Evolutionary conservation across 2,329 filamentous ascomycete species (phyloP), one percentile per base, ranked within the genome.

Genomic region (Capronia americana): DNA sequence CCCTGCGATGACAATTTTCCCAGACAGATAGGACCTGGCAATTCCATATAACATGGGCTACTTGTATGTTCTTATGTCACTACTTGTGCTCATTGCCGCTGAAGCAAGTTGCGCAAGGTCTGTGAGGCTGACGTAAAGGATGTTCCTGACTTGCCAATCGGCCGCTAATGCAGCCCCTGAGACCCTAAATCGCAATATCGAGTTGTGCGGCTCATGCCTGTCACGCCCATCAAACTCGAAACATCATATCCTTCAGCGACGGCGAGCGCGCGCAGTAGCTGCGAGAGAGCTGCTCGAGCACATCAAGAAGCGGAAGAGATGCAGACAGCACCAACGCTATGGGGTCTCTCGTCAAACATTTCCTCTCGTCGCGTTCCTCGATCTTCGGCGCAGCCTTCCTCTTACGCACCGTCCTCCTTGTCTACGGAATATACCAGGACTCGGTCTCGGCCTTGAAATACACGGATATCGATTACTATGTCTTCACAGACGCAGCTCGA

Each of bases 401-500:
- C 56, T 85, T 99, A 26, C 92, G 95, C 67, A 76, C 87, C 5
- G 77, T 82, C 34, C 88, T 99, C 69, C 86, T 98, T 57, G 77
- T 96, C 74, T 98, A 98, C 78, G 94, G 95, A 65, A 86, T 92
- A 67, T 93, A 92, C 84, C 95, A 99, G 81, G 95, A 99, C 80
- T 90, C 92, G 67, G 85, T 93, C 80, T 96, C 93, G 7, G 89
- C 94, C 14, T 82, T 99, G 75, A 98, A 98, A 81, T 99, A 98
- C 83, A 99, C 95, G 59, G 95, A 99, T 80, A 97, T 99, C 74
- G 95, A 99, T 84, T 99, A 99, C 80, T 88, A 93, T 71, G 95
- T 99, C 77, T 99, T 99, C 83, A 98, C 95, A 57, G 94, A 98
- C 78, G 95, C 95, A 28, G 88, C 95, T 1, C 90, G 91, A 70